phyloP scores from a whole-genome alignment of 2,329 filamentous ascomycete species.

The Podosphaera leucotricha region DNA sequence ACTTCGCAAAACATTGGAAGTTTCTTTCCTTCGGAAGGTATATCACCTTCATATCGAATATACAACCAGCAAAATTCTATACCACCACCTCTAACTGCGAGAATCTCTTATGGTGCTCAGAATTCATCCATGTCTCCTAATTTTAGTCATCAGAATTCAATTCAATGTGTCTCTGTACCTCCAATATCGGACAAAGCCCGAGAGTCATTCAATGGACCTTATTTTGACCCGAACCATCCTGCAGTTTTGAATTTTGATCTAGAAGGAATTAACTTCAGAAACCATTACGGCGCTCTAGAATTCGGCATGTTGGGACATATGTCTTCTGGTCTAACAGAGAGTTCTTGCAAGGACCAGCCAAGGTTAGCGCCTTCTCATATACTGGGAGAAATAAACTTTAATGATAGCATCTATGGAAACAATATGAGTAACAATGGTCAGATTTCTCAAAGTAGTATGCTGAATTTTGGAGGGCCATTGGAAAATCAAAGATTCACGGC shows the following conservation, averaged over 20 bases:
- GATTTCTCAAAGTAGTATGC: constrained; percentile 23
- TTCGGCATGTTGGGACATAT: constrained; percentile 94
- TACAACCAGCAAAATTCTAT: constrained; percentile 24
- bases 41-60: constrained; percentile 13
- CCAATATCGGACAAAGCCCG: constrained; percentile 25
- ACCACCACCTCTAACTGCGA: constrained; percentile 25
- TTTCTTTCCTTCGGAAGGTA: constrained; percentile 15
- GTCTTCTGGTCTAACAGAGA: constrained; percentile 73
- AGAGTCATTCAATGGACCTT: constrained; percentile 24
- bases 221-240: constrained; percentile 82
- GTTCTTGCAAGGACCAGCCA: constrained; percentile 38
- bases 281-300: constrained; percentile 84
- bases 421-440: constrained; percentile 22
- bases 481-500: constrained; percentile 20
- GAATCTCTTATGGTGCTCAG: constrained; percentile 36
- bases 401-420: constrained; percentile 12
- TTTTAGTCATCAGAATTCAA: constrained; percentile 30
- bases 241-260: constrained; percentile 91
- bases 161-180: constrained; percentile 17
- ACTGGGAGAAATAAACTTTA: constrained; percentile 15
- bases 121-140: constrained; percentile 53
- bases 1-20: constrained; percentile 9
- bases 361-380: constrained; percentile 24
- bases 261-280: constrained; percentile 82
- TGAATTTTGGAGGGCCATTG: constrained; percentile 22